Evolutionary conservation across 495 filamentous ascomycete genomes (phyloP).

Genomic region (Podospora conica): DNA sequence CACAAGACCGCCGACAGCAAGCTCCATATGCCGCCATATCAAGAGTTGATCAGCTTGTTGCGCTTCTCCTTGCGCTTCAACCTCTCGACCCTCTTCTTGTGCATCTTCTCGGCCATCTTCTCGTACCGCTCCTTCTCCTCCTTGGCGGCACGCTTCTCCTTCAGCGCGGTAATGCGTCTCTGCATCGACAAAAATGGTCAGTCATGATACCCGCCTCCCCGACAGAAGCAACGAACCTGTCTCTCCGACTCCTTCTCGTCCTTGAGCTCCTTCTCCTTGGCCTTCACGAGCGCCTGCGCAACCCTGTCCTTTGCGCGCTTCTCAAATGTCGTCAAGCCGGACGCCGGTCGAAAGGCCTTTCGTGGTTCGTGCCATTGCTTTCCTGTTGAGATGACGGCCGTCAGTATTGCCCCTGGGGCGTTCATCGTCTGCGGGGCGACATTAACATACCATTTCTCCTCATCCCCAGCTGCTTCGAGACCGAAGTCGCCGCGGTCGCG

Average conservation of each 20-base stretch:
- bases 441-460: constrained; percentile 56
- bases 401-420: background rate
- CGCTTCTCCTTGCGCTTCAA: constrained; percentile 93
- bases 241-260: constrained; percentile 86
- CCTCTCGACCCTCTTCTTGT: constrained; percentile 86
- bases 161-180: constrained; percentile 70
- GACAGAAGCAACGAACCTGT: constrained; percentile 51
- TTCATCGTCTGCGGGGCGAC: background rate
- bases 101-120: constrained; percentile 97
- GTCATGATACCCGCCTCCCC: background rate
- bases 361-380: constrained; percentile 88
- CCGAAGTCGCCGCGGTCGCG: constrained; percentile 7
- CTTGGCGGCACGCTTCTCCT: constrained; percentile 75
- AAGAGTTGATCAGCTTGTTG: constrained; percentile 93
- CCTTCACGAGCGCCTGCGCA: constrained; percentile 66
- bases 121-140: constrained; percentile 91
- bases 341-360: constrained; percentile 78
- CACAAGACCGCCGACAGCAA: background rate
- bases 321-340: constrained; percentile 69
- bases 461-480: constrained; percentile 43
- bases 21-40: constrained; percentile 25
- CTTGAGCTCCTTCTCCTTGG: constrained; percentile 90
- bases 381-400: constrained; percentile 45
- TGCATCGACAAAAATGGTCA: constrained; percentile 30
- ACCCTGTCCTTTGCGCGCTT: constrained; percentile 61